phyloP scores from a whole-genome alignment of 1,284 basidiomycete genomes.

The Trichosporon inkin region DNA sequence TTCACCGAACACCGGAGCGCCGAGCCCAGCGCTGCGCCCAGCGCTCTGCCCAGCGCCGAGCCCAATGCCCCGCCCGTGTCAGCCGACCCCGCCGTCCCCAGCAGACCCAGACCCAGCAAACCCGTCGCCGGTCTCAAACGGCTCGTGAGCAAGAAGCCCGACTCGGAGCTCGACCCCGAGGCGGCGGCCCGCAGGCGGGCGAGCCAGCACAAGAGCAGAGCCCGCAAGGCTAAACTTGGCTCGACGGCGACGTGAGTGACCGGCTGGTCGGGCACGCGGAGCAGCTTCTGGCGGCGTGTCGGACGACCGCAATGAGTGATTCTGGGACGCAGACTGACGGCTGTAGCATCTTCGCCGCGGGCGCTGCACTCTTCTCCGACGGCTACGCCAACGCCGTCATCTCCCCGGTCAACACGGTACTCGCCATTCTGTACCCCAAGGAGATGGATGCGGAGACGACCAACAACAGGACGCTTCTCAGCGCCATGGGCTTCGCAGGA shows the following conservation, averaged over 20 bases:
- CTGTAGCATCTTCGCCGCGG: slow-evolving; percentile 33
- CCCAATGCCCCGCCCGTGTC: too few species aligned
- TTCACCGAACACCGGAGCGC: too few species aligned
- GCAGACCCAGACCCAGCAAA: too few species aligned
- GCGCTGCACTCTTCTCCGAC: slow-evolving; percentile 80
- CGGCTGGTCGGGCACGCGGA: too few species aligned
- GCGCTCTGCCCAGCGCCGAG: too few species aligned
- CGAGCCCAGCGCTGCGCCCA: too few species aligned
- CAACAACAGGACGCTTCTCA: slow-evolving; percentile 54
- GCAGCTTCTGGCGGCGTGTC: too few species aligned
- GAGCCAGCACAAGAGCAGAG: neutral
- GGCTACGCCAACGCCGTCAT: slow-evolving; percentile 75
- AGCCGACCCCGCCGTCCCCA: too few species aligned
- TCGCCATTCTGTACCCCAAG: slow-evolving; percentile 62
- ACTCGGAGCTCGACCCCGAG: neutral
- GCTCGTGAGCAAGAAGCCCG: neutral
- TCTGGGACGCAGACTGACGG: too few species aligned
- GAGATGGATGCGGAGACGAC: slow-evolving; percentile 54
- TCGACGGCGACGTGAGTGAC: slow-evolving; percentile 1
- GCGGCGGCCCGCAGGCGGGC: neutral
- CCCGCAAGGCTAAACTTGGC: slow-evolving; percentile 3
- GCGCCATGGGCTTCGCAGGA: slow-evolving; percentile 68
- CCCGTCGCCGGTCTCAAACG: neutral
- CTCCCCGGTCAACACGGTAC: slow-evolving; percentile 56
- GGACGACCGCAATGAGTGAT: slow-evolving; percentile 2